phyloP scores from a whole-genome alignment of 2,329 filamentous ascomycete species.

The Thelonectria blattea region DNA sequence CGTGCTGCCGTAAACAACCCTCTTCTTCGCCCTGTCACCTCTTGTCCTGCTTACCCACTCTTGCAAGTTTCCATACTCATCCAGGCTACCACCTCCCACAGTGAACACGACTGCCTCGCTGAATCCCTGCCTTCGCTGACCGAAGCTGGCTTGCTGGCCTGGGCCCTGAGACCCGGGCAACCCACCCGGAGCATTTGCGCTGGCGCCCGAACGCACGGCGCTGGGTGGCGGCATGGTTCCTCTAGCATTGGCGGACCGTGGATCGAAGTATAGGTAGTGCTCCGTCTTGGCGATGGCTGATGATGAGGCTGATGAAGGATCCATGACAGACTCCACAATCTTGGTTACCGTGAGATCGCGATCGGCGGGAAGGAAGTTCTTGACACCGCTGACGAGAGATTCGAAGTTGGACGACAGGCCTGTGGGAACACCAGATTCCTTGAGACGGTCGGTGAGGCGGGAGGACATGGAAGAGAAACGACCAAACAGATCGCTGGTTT shows the following conservation, averaged over 20 bases:
- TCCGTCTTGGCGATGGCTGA: slow-evolving; percentile 96
- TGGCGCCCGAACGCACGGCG: slow-evolving; percentile 54
- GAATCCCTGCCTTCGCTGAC: slow-evolving; percentile 87
- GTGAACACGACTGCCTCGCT: slow-evolving; percentile 93
- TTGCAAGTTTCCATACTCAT: slow-evolving; percentile 96
- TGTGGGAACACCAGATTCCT: slow-evolving; percentile 81
- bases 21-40: slow-evolving; percentile 70
- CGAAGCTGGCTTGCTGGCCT: slow-evolving; percentile 84
- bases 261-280: slow-evolving; percentile 96
- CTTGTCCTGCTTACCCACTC: slow-evolving; percentile 89
- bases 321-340: slow-evolving; percentile 98
- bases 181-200: slow-evolving; percentile 53
- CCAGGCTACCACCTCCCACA: slow-evolving; percentile 95
- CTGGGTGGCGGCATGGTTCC: slow-evolving; percentile 88
- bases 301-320: slow-evolving; percentile 85
- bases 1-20: slow-evolving; percentile 94
- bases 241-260: slow-evolving; percentile 87
- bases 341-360: slow-evolving; percentile 96
- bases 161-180: slow-evolving; percentile 56
- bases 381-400: slow-evolving; percentile 92
- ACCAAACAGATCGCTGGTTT: slow-evolving; percentile 81
- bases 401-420: slow-evolving; percentile 82
- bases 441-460: slow-evolving; percentile 90
- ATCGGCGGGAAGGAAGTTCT: slow-evolving; percentile 96
- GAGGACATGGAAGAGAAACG: slow-evolving; percentile 92